Evolutionary conservation across 1,284 basidiomycete genomes (phyloP).

Genomic region (Puccinia triticina): DNA sequence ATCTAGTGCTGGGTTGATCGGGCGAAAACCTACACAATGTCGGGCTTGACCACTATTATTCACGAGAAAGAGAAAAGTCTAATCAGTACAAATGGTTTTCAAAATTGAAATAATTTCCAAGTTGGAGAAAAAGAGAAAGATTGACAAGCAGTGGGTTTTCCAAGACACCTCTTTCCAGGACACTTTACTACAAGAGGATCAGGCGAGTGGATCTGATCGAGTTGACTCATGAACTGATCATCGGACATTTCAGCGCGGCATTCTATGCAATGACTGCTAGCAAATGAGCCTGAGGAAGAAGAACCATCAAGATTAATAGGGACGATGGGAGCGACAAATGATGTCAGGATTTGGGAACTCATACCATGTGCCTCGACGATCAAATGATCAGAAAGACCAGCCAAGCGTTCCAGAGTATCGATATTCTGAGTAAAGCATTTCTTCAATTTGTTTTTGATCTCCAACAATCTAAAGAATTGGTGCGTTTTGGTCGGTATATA

Average conservation of each 20-base stretch:
- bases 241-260: conserved; percentile 69
- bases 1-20: not conserved
- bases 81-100: not conserved
- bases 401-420: conserved; percentile 85
- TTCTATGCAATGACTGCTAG: conserved; percentile 71
- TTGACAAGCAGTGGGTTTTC: conserved; percentile 31
- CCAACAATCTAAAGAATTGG: conserved; percentile 80
- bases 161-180: conserved; percentile 15
- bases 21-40: conserved; percentile 57
- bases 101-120: not conserved
- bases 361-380: conserved; percentile 94
- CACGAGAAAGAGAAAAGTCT: not conserved
- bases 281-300: conserved; percentile 56
- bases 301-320: not conserved
- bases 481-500: conserved; percentile 86
- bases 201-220: not conserved
- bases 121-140: not conserved
- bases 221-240: conserved; percentile 66
- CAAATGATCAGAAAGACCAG: conserved; percentile 73
- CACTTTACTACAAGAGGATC: conserved; percentile 15
- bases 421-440: conserved; percentile 72
- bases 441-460: conserved; percentile 69
- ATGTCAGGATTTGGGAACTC: not conserved
- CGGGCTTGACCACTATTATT: conserved; percentile 58
- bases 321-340: not conserved